Conservation (phyloP, 768 basidiomycete species). For the Psilocybe cyanescens region DNA sequence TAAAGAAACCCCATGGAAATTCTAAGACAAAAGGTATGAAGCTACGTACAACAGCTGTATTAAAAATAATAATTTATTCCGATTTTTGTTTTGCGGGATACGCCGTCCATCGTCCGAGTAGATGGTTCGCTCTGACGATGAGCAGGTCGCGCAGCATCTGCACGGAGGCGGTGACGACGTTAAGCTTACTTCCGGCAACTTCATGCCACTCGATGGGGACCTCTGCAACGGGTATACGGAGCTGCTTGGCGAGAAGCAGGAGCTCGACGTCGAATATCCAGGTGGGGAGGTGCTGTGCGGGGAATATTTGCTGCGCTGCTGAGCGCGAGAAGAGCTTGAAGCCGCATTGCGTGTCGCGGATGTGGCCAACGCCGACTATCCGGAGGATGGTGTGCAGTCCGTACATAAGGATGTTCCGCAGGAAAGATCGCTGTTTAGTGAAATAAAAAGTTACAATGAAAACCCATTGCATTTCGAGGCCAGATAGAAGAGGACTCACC, state of each 20-base stretch:
- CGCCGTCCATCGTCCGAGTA: conserved; percentile 76
- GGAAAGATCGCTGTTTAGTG: conserved; percentile 70
- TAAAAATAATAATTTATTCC: conserved; percentile 21
- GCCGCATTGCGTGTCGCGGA: conserved; percentile 95
- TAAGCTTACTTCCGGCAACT: conserved; percentile 90
- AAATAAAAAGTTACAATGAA: background rate
- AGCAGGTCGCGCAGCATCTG: conserved; percentile 91
- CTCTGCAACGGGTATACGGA: conserved; percentile 79
- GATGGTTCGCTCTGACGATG: conserved; percentile 81
- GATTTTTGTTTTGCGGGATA: conserved; percentile 26
- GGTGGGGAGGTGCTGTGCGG: conserved; percentile 81
- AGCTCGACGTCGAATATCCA: conserved; percentile 99
- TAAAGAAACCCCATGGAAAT: background rate
- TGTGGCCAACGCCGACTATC: conserved; percentile 87
- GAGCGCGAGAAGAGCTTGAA: conserved; percentile 93
- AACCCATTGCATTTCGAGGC: background rate
- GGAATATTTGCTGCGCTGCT: conserved; percentile 84
- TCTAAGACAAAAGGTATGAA: background rate
- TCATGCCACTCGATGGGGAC: conserved; percentile 94
- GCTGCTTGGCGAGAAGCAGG: conserved; percentile 79
- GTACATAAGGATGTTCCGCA: conserved; percentile 94
- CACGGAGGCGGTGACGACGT: conserved; percentile 80
- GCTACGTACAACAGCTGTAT: background rate
- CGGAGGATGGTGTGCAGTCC: conserved; percentile 88
- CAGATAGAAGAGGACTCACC: conserved; percentile 43